Base-by-base conservation (phyloP, 441 rosid genomes). In the Jatropha multifida region DNA sequence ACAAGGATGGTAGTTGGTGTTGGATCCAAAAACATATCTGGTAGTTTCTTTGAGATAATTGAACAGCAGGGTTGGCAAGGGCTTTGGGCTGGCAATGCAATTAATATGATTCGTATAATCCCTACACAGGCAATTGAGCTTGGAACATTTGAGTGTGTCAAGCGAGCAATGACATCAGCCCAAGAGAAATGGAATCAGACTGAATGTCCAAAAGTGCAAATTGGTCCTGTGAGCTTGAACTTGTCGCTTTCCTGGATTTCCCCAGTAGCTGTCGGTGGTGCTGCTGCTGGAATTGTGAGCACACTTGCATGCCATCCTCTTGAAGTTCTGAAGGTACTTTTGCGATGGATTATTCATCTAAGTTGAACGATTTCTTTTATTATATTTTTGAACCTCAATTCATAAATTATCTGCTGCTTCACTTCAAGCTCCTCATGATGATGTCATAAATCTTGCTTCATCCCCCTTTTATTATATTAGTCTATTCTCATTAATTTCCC, bases 1-100 rank as follows among this genome's bases (percentile, higher is more conserved):
- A 94, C 99, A 20, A 90, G 96, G 81, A 94, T 96, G 97, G 89
- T 96, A 79, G 98, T 96, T 68, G 98, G 99, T 77, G 95, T 96
- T 65, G 99, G 99, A 78, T 88, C 97, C 37, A 94, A 77, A 85
- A 83, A 80, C 81, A 96, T 96, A 69, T 82, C 94, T 55, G 98
- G 98, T 78, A 96, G 96, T 83, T 96, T 96, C 80, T 0, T 90
- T 20, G 94, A 96, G 86, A 79, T 96, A 54, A 79, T 94, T 62
- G 94, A 94, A 83, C 89, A 89, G 81, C 97, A 91, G 84, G 99
- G 98, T 55, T 92, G 98, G 98, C 89, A 80, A 78, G 99, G 99
- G 66, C 90, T 96, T 64, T 92, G 98, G 99, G 94, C 99, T 70
- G 99, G 99, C 71, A 96, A 96, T 62, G 88, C 90, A 68, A 92